A percentile compares a stretch with the other conserved stretches of the same genome.
These are phyloP conservation scores for Deinandra increscens DNA, from an alignment of 129 eudicot species.

Conservation along the genomic window DNA sequence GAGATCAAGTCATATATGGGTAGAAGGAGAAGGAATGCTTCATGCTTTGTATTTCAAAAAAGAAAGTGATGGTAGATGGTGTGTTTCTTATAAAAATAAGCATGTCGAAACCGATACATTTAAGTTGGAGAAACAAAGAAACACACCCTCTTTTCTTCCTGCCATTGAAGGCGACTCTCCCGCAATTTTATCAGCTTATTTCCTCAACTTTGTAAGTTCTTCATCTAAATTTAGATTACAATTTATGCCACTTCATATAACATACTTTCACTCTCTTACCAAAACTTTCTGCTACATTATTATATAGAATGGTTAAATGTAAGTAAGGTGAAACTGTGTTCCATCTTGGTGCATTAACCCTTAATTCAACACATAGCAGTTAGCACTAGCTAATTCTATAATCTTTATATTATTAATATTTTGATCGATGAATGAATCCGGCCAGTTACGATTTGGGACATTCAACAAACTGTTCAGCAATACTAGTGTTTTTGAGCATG, in stretches of 20 bases:
- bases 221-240: neutral
- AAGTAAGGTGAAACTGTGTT: neutral
- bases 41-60: slow-evolving; percentile 61
- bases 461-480: slow-evolving; percentile 57
- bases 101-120: slow-evolving; percentile 63
- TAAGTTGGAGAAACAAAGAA: slow-evolving; percentile 43
- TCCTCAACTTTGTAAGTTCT: slow-evolving; percentile 51
- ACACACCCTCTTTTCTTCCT: slow-evolving; percentile 64
- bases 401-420: neutral
- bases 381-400: neutral
- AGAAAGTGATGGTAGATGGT: slow-evolving; percentile 44
- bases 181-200: slow-evolving; percentile 55
- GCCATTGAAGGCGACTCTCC: slow-evolving; percentile 66
- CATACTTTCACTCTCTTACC: too few species aligned
- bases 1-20: slow-evolving; percentile 62
- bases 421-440: slow-evolving; percentile 14
- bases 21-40: slow-evolving; percentile 92
- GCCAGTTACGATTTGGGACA: slow-evolving; percentile 59
- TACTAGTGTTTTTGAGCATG: slow-evolving; percentile 65
- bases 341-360: neutral
- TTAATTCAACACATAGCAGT: neutral
- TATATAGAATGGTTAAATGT: too few species aligned
- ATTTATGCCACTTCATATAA: neutral
- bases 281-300: too few species aligned
- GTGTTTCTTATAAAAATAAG: slow-evolving; percentile 45